A percentile compares a stretch with the other conserved stretches of the same genome.
phyloP scores from a whole-genome alignment of 495 filamentous ascomycete genomes.

The Podospora pseudopauciseta region DNA sequence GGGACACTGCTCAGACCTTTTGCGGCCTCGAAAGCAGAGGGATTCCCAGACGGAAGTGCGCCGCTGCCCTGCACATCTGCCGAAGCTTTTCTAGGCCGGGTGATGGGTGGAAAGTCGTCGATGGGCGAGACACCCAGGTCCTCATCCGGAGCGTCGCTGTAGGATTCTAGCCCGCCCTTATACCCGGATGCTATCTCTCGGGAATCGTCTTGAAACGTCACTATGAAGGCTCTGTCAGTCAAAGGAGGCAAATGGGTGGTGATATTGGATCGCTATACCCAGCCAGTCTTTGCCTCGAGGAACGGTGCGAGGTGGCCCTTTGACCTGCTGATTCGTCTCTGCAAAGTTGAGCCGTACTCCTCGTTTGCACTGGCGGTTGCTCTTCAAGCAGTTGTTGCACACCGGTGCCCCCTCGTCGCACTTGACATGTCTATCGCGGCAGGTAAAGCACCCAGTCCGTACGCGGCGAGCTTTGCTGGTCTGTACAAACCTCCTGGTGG shows the following conservation, averaged over 20 bases:
- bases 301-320: constrained; percentile 60
- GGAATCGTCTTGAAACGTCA: constrained; percentile 82
- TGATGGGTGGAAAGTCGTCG: constrained; percentile 10
- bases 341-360: constrained; percentile 92
- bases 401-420: constrained; percentile 76
- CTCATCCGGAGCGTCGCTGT: constrained; percentile 42
- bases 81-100: neutral
- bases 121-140: constrained; percentile 22
- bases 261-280: constrained; percentile 37
- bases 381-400: constrained; percentile 87
- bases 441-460: constrained; percentile 74
- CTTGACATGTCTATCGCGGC: constrained; percentile 64
- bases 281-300: constrained; percentile 62
- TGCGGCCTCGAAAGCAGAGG: neutral
- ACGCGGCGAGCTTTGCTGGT: constrained; percentile 63
- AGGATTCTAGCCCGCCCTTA: constrained; percentile 71
- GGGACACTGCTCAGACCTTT: neutral
- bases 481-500: neutral
- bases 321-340: constrained; percentile 79
- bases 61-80: neutral
- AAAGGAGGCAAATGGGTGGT: neutral
- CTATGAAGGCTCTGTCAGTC: constrained; percentile 31
- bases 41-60: neutral
- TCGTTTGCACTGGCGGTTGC: constrained; percentile 77
- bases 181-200: constrained; percentile 90